Conservation (phyloP, 2,329 filamentous ascomycete species). For the Stenocarpella maydis region DNA sequence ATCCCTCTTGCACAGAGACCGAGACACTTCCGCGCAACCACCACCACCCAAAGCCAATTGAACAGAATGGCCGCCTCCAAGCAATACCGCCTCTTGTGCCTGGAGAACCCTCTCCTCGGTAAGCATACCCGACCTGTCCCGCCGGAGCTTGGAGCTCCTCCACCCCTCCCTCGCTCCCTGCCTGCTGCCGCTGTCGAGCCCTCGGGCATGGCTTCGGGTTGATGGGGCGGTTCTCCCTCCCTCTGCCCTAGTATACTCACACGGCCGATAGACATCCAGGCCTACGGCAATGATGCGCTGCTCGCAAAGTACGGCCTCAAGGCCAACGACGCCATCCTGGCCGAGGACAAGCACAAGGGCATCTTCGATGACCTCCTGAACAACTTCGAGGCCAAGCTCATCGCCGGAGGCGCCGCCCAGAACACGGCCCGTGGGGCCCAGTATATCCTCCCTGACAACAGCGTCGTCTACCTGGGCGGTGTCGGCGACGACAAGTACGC, state of each 20-base stretch:
- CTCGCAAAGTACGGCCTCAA: conserved; percentile 94
- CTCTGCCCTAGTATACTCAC: conserved; percentile 1
- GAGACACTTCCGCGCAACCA: conserved; percentile 36
- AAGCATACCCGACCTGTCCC: conserved; percentile 44
- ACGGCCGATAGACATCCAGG: conserved; percentile 82
- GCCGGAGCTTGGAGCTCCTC: conserved; percentile 34
- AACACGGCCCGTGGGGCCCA: conserved; percentile 96
- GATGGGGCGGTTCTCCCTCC: conserved; percentile 11
- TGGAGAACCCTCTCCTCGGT: conserved; percentile 98
- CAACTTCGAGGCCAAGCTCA: conserved; percentile 92
- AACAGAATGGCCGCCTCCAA: conserved; percentile 75
- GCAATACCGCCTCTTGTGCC: conserved; percentile 87
- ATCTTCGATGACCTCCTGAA: conserved; percentile 94
- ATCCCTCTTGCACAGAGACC: conserved; percentile 39
- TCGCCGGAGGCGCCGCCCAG: conserved; percentile 95
- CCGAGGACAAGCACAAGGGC: conserved; percentile 86
- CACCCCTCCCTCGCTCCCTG: neutral
- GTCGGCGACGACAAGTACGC: conserved; percentile 97
- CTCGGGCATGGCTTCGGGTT: conserved; percentile 17
- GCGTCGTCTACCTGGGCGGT: conserved; percentile 91
- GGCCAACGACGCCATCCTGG: conserved; percentile 96
- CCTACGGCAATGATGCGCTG: conserved; percentile 79
- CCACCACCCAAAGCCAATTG: conserved; percentile 36
- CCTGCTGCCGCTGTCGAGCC: neutral
- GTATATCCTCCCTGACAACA: conserved; percentile 92